Base-by-base conservation (phyloP, 2,329 filamentous ascomycete genomes). In the Shiraia sp. region DNA sequence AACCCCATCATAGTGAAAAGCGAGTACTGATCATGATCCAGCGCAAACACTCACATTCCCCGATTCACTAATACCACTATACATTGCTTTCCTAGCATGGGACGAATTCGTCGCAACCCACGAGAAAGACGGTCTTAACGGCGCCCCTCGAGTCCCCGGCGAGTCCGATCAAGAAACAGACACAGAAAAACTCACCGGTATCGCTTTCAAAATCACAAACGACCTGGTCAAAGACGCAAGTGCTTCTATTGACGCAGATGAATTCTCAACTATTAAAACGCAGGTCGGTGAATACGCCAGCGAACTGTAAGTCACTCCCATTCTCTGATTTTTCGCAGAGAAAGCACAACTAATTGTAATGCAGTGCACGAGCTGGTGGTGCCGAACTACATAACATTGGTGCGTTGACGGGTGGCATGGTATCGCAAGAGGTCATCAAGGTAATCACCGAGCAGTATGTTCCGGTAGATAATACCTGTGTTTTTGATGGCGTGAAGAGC, bases 371-470 rank as follows among this genome's bases (percentile, higher is more conserved):
- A 45, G 87, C 89, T 25, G 84, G 82, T 33, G 88, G 89, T 19
- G 88, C 84, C 39, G 95, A 99, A 68, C 74, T 99, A 45, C 93
- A 99, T 74, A 97, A 96, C 65, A 88, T 95, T 41, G 87, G 91
- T 23, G 86, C 91, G 17, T 73, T 96, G 41, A 87, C 85, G 1
- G 95, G 93, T 22, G 95, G 93, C 3, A 87, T 99, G 75, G 87
- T 95, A 33, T 90, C 92, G n/a, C 95, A 99, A 71, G 93, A 99
- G 73, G 82, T 92, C 49, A 95, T 99, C 73, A 99, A 99, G 66
- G 79, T 83, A 68, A 81, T 92, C 31, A 86, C 82, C n/a, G 76
- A 79, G 57, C 82, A 86, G 67, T 86, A 85, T 59, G 73, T 83
- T 9, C 82, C 82, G 1, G 72, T 85, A 7, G 80, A 85, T 62